Evolutionary conservation across 2,329 filamentous ascomycete species (phyloP).

Genomic region (Trichoderma lentiforme): DNA sequence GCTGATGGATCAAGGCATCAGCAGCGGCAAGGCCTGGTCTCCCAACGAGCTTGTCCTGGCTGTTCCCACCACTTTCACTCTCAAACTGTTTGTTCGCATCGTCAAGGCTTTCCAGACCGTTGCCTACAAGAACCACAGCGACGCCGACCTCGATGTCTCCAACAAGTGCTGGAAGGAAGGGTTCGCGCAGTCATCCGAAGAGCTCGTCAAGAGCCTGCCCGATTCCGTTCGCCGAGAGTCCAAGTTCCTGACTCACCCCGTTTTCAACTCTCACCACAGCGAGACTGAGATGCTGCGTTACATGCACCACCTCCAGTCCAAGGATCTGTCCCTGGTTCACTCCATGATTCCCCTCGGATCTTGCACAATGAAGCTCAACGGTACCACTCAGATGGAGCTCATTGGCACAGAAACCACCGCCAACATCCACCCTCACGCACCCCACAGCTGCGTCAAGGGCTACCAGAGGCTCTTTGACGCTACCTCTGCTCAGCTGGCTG

Average conservation of each 20-base stretch:
- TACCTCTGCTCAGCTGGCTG: constrained; percentile 71
- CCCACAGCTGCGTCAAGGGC: constrained; percentile 59
- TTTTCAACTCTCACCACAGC: constrained; percentile 93
- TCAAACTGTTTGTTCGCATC: constrained; percentile 23
- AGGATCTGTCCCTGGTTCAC: constrained; percentile 89
- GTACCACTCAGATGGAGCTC: constrained; percentile 87
- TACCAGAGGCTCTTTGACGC: constrained; percentile 68
- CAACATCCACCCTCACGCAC: constrained; percentile 77
- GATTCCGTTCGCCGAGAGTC: constrained; percentile 66
- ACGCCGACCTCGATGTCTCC: constrained; percentile 28
- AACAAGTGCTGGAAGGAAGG: constrained; percentile 41
- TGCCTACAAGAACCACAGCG: constrained; percentile 26
- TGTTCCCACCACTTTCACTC: constrained; percentile 27
- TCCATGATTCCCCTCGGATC: constrained; percentile 97
- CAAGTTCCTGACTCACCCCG: constrained; percentile 77
- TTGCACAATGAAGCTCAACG: constrained; percentile 98
- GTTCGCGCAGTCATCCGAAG: constrained; percentile 34
- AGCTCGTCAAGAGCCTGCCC: constrained; percentile 46
- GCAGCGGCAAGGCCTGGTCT: constrained; percentile 62
- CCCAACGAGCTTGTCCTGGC: constrained; percentile 27
- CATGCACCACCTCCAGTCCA: constrained; percentile 88
- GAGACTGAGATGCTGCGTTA: constrained; percentile 93
- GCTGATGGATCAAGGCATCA: constrained; percentile 60
- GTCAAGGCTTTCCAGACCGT: constrained; percentile 28
- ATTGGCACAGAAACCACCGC: constrained; percentile 74